These are phyloP conservation scores for Zancudomyces culisetae DNA, from an alignment of 371 early-diverging fungal species.

Conservation along the genomic window DNA sequence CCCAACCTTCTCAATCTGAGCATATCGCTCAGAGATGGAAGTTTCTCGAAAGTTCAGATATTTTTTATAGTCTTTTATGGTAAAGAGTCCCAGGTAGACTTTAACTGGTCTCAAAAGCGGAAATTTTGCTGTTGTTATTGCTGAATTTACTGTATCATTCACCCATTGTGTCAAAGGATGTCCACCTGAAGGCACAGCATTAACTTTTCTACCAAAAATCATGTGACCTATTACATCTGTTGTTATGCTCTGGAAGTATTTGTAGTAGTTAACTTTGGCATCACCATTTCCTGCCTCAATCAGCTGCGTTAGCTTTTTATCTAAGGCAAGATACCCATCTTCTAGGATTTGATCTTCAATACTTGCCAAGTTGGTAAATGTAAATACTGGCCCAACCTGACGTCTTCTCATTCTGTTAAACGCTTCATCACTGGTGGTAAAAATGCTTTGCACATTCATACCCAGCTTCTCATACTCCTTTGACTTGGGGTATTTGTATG, in stretches of 20 bases:
- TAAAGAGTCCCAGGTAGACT: not conserved
- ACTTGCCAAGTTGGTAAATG: not conserved
- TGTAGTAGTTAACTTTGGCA: slow-evolving; percentile 9
- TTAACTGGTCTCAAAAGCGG: not conserved
- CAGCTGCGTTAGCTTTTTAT: not conserved
- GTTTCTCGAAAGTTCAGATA: not conserved
- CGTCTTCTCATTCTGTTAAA: not conserved
- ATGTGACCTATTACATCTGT: slow-evolving; percentile 17
- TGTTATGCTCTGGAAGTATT: slow-evolving; percentile 7
- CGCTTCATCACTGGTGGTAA: not conserved
- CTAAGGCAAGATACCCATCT: not conserved
- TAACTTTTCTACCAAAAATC: slow-evolving; percentile 13
- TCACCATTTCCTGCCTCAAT: not conserved
- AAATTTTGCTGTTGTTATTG: not conserved
- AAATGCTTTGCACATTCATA: not conserved
- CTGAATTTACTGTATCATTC: not conserved
- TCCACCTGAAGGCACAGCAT: not conserved
- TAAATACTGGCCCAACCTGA: slow-evolving; percentile 1
- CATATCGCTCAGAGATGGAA: not conserved
- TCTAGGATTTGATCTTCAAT: not conserved
- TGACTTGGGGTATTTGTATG: not conserved
- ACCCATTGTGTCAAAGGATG: not conserved
- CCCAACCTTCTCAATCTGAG: not conserved
- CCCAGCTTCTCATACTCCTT: not conserved
- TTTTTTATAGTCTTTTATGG: not conserved